Evolutionary conservation across 306 rosid genomes (phyloP).

Genomic region (Vachellia collinsii): DNA sequence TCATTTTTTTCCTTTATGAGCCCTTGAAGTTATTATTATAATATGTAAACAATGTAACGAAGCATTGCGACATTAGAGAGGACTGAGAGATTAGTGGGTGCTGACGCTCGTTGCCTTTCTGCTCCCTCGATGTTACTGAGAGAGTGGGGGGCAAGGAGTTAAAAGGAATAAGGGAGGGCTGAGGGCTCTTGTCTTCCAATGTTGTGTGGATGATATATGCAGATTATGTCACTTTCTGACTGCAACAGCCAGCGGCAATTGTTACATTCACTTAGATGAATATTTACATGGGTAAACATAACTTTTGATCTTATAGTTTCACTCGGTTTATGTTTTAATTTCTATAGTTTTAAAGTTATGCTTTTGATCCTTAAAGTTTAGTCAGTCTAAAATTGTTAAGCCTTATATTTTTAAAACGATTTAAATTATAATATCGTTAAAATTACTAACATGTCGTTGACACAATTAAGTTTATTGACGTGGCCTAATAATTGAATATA

Average conservation of each 20-base stretch:
- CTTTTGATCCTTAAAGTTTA: no score
- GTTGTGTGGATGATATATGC: not conserved
- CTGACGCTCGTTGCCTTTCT: not conserved
- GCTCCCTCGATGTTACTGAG: not conserved
- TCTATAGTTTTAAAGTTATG: no score
- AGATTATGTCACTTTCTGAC: not conserved
- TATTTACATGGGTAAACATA: no score
- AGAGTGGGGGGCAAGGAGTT: not conserved
- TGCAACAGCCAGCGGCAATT: not conserved
- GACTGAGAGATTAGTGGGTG: not conserved
- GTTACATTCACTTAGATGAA: conserved; percentile 29
- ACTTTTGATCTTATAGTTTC: no score
- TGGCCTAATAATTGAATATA: no score
- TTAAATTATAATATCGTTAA: no score
- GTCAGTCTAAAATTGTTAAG: no score
- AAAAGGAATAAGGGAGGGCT: not conserved
- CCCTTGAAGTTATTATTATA: conserved; percentile 1
- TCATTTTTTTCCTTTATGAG: not conserved
- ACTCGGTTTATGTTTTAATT: no score
- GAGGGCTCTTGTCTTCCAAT: not conserved
- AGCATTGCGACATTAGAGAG: not conserved
- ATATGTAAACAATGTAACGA: conserved; percentile 11
- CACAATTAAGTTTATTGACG: no score
- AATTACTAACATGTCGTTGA: no score
- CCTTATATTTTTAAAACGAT: no score